Evolutionary conservation across 1,139 yeast species (phyloP).

Genomic region (Schwanniomyces etchellsii): DNA sequence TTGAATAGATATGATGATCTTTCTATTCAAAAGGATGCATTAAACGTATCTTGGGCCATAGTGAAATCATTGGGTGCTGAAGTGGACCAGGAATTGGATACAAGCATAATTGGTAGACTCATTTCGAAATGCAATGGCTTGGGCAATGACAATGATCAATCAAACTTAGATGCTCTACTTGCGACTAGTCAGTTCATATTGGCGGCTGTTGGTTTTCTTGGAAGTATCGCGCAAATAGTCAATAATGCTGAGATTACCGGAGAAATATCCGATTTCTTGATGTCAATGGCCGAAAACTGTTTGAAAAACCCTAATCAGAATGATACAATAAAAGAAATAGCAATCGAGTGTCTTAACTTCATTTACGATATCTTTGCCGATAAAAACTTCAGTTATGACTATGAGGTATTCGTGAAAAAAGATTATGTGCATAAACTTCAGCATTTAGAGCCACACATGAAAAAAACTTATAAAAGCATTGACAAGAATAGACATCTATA

Average conservation of each 20-base stretch:
- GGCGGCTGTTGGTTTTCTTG: slow-evolving; percentile 47
- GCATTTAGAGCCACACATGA: slow-evolving; percentile 42
- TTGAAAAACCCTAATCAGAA: slow-evolving; percentile 10
- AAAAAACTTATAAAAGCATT: slow-evolving; percentile 52
- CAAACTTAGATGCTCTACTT: slow-evolving; percentile 4
- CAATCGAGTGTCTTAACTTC: slow-evolving; percentile 57
- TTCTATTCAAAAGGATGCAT: slow-evolving; percentile 36
- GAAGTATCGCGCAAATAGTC: slow-evolving; percentile 46
- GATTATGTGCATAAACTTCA: slow-evolving; percentile 42
- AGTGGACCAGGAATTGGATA: slow-evolving; percentile 15
- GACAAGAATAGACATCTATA: slow-evolving; percentile 60
- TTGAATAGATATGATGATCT: slow-evolving; percentile 15
- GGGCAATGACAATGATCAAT: neutral
- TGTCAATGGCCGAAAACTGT: slow-evolving; percentile 22
- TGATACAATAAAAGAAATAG: slow-evolving; percentile 28
- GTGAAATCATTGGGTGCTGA: slow-evolving; percentile 40
- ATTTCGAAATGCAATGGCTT: slow-evolving; percentile 17
- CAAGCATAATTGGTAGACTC: slow-evolving; percentile 20
- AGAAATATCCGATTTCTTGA: slow-evolving; percentile 41
- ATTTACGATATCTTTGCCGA: slow-evolving; percentile 84
- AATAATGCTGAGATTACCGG: slow-evolving; percentile 42
- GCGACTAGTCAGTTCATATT: slow-evolving; percentile 19
- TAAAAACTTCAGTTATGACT: slow-evolving; percentile 58
- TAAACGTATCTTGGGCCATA: slow-evolving; percentile 62
- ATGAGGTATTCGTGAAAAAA: slow-evolving; percentile 56